Conservation (phyloP, 495 filamentous ascomycete species). For the Podospora bellae-mahoneyi region DNA sequence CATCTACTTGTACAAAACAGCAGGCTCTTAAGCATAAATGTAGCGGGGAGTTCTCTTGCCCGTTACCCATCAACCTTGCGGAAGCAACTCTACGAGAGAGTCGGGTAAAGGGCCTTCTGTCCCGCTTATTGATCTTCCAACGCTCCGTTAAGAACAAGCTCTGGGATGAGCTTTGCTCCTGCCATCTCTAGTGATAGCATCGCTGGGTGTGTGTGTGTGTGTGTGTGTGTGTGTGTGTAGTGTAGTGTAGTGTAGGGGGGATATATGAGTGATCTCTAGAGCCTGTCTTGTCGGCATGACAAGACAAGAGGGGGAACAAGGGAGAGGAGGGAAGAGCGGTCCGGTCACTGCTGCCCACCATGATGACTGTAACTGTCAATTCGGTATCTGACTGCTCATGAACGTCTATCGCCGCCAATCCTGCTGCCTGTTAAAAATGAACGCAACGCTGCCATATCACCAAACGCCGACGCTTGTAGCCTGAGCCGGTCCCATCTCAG, state of each 20-base stretch:
- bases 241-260: conserved; percentile 6
- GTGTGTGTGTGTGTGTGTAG: not conserved
- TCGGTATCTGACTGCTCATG: conserved; percentile 36
- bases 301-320: conserved; percentile 7
- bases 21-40: conserved; percentile 13
- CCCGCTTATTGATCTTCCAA: conserved; percentile 60
- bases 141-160: conserved; percentile 53
- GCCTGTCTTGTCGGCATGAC: not conserved
- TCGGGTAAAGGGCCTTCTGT: conserved; percentile 64
- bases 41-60: conserved; percentile 71
- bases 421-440: conserved; percentile 19
- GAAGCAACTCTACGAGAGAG: conserved; percentile 35
- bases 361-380: conserved; percentile 27
- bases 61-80: conserved; percentile 55
- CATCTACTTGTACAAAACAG: not conserved
- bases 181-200: conserved; percentile 51
- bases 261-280: not conserved
- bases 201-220: conserved; percentile 34
- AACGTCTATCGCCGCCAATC: conserved; percentile 23
- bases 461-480: conserved; percentile 34
- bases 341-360: conserved; percentile 11
- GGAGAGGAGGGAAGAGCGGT: not conserved
- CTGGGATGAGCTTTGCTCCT: conserved; percentile 48
- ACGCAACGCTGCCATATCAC: conserved; percentile 21
- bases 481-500: conserved; percentile 13